Base-by-base conservation (phyloP, 2,329 filamentous ascomycete genomes). In the Camillea tinctor region DNA sequence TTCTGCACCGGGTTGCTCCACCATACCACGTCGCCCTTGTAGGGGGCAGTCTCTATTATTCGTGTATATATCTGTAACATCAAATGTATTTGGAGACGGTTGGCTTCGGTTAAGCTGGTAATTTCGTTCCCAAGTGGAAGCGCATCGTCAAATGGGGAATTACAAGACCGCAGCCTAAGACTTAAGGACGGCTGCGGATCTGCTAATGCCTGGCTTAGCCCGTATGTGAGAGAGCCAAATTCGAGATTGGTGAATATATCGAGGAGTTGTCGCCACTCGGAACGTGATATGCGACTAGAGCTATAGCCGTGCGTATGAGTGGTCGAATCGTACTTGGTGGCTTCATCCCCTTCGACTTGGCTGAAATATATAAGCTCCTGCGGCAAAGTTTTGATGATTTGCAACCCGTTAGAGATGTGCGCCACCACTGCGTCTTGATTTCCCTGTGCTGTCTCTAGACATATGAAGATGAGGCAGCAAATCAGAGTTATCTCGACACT, bases 381-480 rank as follows among this genome's bases (percentile, higher is more conserved):
- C 3, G 72, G 71, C 17, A 72, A 51, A 22, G 67, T 69, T 19
- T 66, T 63, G 60, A 75, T 70, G 30, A 75, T 70, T 19, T 67
- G 68, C n/a, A 72, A 60, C 19, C 73, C 73, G 52, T 72, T 71
- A 1, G 64, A 61, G 23, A 74, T 63, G 55, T 75, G 73, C 3
- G 66, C 64, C 26, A 73, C 60, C 9, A 69, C 70, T 2, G 64
- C 66, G 0, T 60, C 58, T 60, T 68, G 66, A 53, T 71, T 69
- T 15, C 66, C 64, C 4, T 70, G 68, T 48, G 74, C 59, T 8
- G 67, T 67, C 62, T 74, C 72, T 50, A 73, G 68, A 55, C 66
- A 73, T 23, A 73, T 68, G 55, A 74, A 75, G 2, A 70, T 62
- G 3, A 72, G 64, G 63, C 73, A 74, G 64, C 72, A 73, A 36